A percentile compares a stretch with the other conserved stretches of the same genome.
These are phyloP conservation scores for Leccinum uliginosum DNA, from an alignment of 768 basidiomycete genomes.

Conservation along the genomic window DNA sequence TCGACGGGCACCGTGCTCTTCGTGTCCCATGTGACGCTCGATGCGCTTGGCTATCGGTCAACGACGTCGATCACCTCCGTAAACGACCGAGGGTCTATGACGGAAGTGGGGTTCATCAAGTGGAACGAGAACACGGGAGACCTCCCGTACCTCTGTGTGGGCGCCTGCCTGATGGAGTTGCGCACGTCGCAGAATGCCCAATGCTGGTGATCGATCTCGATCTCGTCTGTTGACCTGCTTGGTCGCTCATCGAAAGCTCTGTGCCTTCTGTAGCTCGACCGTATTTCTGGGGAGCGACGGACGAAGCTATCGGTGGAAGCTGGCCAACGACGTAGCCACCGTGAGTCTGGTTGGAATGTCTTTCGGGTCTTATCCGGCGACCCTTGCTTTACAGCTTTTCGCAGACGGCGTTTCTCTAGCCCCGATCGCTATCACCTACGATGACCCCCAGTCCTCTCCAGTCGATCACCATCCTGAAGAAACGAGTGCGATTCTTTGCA, in stretches of 20 bases:
- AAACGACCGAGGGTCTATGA: constrained; percentile 2
- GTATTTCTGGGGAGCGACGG: constrained; percentile 9
- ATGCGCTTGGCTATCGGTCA: not conserved
- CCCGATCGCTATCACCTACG: constrained; percentile 10
- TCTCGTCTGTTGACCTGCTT: not conserved
- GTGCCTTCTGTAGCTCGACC: constrained; percentile 3
- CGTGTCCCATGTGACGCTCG: not conserved
- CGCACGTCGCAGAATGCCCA: not conserved
- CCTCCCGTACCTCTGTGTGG: not conserved
- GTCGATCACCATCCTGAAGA: not conserved
- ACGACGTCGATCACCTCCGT: constrained; percentile 14
- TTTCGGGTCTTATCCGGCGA: too few relatives aligned
- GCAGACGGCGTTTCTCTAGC: not conserved
- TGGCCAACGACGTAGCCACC: not conserved
- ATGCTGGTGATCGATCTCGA: not conserved
- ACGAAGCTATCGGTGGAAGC: constrained; percentile 12
- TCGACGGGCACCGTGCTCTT: constrained; percentile 16
- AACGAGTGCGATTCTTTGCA: not conserved
- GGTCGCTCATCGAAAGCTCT: not conserved
- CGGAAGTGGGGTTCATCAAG: constrained; percentile 13
- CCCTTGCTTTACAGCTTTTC: constrained; percentile 4
- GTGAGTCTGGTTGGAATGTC: not conserved
- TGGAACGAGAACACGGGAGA: constrained; percentile 8
- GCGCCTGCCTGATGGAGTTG: constrained; percentile 1
- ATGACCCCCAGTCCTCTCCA: not conserved